These are phyloP conservation scores for Solanum commersonii DNA, from an alignment of 257 asterid genomes.

Conservation along the genomic window DNA sequence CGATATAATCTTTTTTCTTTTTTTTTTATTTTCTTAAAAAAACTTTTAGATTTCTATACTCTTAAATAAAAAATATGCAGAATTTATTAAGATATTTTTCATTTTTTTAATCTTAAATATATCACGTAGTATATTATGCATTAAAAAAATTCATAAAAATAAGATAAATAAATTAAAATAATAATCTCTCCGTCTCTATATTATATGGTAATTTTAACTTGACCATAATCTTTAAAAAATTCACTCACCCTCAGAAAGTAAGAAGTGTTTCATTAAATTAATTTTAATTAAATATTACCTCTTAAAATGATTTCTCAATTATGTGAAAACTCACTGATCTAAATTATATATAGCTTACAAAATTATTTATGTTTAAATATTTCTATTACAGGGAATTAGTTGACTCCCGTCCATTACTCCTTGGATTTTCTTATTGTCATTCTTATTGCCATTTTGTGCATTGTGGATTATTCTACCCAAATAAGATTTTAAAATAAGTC, in stretches of 20 bases:
- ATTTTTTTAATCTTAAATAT: not conserved
- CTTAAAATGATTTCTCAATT: not conserved
- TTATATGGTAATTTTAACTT: not conserved
- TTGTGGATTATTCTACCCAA: not conserved
- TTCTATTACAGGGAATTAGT: constrained; percentile 2
- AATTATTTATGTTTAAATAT: not conserved
- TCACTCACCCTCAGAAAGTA: not conserved
- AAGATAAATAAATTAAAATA: too few species aligned
- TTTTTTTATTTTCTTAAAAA: not conserved
- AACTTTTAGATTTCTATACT: not conserved
- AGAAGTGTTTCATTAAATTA: not conserved
- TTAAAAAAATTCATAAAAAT: too few species aligned
- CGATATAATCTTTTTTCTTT: too few species aligned
- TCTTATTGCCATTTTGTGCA: constrained; percentile 8
- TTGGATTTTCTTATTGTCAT: constrained; percentile 18
- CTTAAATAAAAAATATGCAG: not conserved
- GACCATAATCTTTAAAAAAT: not conserved
- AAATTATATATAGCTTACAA: not conserved
- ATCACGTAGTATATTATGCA: not conserved
- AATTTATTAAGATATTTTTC: not conserved
- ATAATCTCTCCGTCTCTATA: too few species aligned
- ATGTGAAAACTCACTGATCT: not conserved
- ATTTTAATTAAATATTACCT: not conserved
- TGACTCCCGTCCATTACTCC: not conserved
- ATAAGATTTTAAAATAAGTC: not conserved